Conservation (phyloP, 768 basidiomycete genomes). For the Naganishia randhawae region DNA sequence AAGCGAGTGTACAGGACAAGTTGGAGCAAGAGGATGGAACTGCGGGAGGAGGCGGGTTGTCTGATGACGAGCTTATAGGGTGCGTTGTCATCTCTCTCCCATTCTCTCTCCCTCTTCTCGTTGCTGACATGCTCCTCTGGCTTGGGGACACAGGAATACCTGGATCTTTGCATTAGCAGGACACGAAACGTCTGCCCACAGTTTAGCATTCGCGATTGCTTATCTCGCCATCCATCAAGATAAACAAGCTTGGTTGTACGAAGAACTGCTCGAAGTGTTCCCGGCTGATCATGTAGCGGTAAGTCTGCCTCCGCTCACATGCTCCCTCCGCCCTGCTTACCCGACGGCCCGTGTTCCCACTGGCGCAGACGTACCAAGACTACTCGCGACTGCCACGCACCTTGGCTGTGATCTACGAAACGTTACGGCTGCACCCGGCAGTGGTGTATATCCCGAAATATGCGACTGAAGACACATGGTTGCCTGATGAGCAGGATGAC, state of each 20-base stretch:
- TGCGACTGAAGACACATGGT: constrained; percentile 24
- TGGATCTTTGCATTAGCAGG: constrained; percentile 37
- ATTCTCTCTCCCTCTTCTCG: background rate
- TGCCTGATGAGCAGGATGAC: constrained; percentile 24
- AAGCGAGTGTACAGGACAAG: constrained; percentile 30
- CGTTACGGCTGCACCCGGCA: constrained; percentile 36
- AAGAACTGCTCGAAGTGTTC: constrained; percentile 35
- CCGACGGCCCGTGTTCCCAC: background rate
- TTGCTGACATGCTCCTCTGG: too few relatives aligned
- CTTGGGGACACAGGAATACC: constrained; percentile 25
- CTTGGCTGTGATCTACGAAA: constrained; percentile 35
- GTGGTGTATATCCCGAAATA: constrained; percentile 35
- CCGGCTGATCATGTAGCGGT: constrained; percentile 30
- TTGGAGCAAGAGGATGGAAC: constrained; percentile 19
- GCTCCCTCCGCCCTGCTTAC: background rate
- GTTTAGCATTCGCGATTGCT: constrained; percentile 40
- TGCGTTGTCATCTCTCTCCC: too few relatives aligned
- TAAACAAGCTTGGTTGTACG: constrained; percentile 39
- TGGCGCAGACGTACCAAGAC: constrained; percentile 25
- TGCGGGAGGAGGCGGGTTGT: constrained; percentile 31
- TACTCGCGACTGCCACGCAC: constrained; percentile 24
- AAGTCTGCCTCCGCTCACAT: background rate
- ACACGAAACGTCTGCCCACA: constrained; percentile 44
- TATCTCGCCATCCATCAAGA: constrained; percentile 43
- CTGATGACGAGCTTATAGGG: constrained; percentile 38